Base-by-base conservation (phyloP, 2,329 filamentous ascomycete genomes). In the Aspergillus sp. region DNA sequence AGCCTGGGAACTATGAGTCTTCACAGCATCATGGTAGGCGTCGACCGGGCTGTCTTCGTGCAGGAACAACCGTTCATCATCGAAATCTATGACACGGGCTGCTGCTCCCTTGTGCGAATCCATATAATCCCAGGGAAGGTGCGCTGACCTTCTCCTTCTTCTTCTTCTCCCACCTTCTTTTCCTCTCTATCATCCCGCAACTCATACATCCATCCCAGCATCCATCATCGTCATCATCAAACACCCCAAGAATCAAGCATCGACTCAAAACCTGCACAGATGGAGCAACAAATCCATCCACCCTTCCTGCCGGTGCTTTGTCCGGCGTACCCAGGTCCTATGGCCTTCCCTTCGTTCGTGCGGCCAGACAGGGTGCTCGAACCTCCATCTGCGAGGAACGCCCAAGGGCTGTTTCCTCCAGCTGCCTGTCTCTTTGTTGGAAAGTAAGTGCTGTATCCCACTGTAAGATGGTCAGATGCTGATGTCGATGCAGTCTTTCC, bases 361-460 rank as follows among this genome's bases (percentile, higher is more conserved):
- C 52, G 54, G 27, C 29, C 34, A 15, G 55, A 60, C 16, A 48
- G 56, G 27, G 16, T 52, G 24, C 28, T 30, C 4, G 48, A 55
- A 30, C 34, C 42, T 15, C 48, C 51, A 16, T 48, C 38, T n/a
- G 44, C 49, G 3, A 45, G 45, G 24, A 60, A 58, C 36, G 57
- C 58, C 8, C 56, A 61, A 34, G 58, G 58, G 16, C 35, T 61
- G 12, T 57, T 57, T 25, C 42, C 54, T 22, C 57, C 58, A 5
- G 47, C 49, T 26, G 57, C 57, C 15, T 54, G 54, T 32, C 42
- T 63, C 27, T 63, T 62, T 36, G 52, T 60, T 24, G 59, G 58
- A 29, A 63, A 61, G 59, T 60, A 48, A 35, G 51, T 52, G 12
- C 15, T 15, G 1, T 27, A n/a, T 7, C 27, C 7, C 11, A n/a